Base-by-base conservation (phyloP, 345 rosid species). In the Eucalyptus sp. region DNA sequence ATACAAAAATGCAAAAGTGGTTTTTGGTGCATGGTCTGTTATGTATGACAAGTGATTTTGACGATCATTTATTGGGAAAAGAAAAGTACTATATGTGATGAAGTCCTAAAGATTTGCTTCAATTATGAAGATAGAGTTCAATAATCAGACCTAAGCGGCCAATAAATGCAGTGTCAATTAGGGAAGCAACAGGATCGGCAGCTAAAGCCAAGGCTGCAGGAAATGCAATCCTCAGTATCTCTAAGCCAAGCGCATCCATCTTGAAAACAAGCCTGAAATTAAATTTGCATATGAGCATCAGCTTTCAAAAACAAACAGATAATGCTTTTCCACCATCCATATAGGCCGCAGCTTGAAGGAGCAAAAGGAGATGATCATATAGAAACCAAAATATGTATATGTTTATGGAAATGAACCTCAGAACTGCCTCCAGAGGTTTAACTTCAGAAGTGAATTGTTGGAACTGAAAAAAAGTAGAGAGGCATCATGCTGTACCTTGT, bases 201-300 rank as follows among this genome's bases (percentile, higher is more conserved):
- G 99, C 98, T 86, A 98, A 93, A 58, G 99, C 99, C 91, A 98
- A 90, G 22, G 99, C 99, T 15, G 99, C 98, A 4, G 99, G 99
- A 46, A 98, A 90, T 87, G 99, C 98, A 43, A 98, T 98, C 90
- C 92, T 50, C 43, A 98, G 90, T 50, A 98, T 94, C 95, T 97
- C 99, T 90, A 66, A 46, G 31, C 99, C 99, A 62, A 95, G 94
- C 24, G 93, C 90, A 90, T 98, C 99, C 94, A 89, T 90, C 91
- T 95, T 98, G 89, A 98, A 95, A 83, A 97, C 94, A 88, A 37
- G 92, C 41, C 99, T 98, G 93, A 56, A 89, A 87, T 20, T 76
- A 76, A 33, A 52, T 52, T 87, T 9, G 50, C 87, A 50, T 27
- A 10, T 87, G 18, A 50, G 11, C 51, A 86, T 49, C n/a, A 43